phyloP scores from a whole-genome alignment of 2,329 filamentous ascomycete genomes.

The Aspergillus spinulosporus region DNA sequence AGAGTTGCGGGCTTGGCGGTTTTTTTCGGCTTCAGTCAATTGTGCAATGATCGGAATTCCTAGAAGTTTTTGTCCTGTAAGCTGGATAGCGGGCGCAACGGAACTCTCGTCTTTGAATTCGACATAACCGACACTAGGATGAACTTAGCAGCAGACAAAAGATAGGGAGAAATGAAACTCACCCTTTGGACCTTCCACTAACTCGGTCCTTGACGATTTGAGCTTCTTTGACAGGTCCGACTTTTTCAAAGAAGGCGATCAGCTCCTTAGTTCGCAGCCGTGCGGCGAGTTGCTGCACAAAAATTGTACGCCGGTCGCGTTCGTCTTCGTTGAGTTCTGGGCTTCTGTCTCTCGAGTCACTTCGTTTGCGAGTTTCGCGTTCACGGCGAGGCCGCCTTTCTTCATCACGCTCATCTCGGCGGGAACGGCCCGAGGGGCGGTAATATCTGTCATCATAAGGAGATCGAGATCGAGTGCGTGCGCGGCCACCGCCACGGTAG shows the following conservation, averaged over 20 bases:
- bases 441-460: constrained; percentile 62
- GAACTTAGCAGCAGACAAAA: constrained; percentile 6
- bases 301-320: constrained; percentile 92
- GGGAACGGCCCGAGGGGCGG: constrained; percentile 51
- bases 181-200: constrained; percentile 97
- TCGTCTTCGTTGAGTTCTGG: constrained; percentile 88
- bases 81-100: constrained; percentile 87
- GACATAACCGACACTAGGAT: constrained; percentile 87
- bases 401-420: constrained; percentile 51
- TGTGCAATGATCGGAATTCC: constrained; percentile 98
- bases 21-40: constrained; percentile 98
- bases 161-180: constrained; percentile 39
- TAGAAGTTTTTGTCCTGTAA: constrained; percentile 97
- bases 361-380: constrained; percentile 47
- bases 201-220: constrained; percentile 99
- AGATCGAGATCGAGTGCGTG: constrained; percentile 71
- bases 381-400: constrained; percentile 55
- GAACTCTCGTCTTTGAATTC: constrained; percentile 97
- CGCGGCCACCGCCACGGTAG: constrained; percentile 65
- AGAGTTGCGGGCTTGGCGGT: constrained; percentile 86
- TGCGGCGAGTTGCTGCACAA: constrained; percentile 96
- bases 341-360: constrained; percentile 49
- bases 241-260: constrained; percentile 92
- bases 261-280: constrained; percentile 89
- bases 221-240: constrained; percentile 91